Conservation (phyloP, 768 basidiomycete genomes). For the Glaciozyma antarctica region DNA sequence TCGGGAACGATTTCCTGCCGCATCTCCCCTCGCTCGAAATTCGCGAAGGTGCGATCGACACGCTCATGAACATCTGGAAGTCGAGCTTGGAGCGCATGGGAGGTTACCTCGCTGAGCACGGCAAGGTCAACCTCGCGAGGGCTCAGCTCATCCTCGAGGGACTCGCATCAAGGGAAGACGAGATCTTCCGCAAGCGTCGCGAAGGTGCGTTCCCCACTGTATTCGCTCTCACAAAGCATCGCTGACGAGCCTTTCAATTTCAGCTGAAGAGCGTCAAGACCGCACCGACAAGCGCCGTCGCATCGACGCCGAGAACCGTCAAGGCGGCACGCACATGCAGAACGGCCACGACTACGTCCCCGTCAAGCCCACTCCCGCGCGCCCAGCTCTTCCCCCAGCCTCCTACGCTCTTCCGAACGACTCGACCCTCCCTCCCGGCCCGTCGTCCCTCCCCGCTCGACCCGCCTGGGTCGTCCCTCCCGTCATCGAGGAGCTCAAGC, state of each 20-base stretch:
- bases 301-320: constrained; percentile 23
- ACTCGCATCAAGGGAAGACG: constrained; percentile 85
- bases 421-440: background rate
- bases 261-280: constrained; percentile 90
- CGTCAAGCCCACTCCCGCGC: constrained; percentile 13
- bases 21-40: constrained; percentile 98
- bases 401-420: background rate
- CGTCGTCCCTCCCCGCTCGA: constrained; percentile 9
- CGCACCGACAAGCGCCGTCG: constrained; percentile 73
- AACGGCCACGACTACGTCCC: constrained; percentile 28
- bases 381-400: background rate
- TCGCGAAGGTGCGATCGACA: constrained; percentile 97
- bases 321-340: constrained; percentile 16
- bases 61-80: constrained; percentile 90
- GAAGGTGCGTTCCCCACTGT: constrained; percentile 56
- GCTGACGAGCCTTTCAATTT: background rate
- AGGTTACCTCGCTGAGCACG: constrained; percentile 90
- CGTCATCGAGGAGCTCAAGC: background rate
- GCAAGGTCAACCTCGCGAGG: constrained; percentile 70
- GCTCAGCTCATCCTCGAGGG: constrained; percentile 93
- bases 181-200: constrained; percentile 82
- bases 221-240: constrained; percentile 1
- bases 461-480: constrained; percentile 11
- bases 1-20: constrained; percentile 98
- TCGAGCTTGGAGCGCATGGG: constrained; percentile 88